These are phyloP conservation scores for Xylaria palmicola DNA, from an alignment of 495 filamentous ascomycete species.

Conservation along the genomic window DNA sequence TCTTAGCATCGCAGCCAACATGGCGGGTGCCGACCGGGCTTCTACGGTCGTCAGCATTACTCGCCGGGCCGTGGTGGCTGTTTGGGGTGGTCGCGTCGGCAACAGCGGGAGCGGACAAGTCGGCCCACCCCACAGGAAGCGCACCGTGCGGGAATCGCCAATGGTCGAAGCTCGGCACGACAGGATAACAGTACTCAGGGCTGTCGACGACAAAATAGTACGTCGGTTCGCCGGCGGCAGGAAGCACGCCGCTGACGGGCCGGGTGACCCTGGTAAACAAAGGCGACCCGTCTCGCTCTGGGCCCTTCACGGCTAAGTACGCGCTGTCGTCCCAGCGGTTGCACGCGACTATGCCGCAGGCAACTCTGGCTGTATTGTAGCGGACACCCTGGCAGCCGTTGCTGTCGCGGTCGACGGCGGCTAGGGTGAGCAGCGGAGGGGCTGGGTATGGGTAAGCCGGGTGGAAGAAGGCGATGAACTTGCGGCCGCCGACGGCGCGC, in stretches of 20 bases:
- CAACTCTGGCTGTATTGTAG: neutral
- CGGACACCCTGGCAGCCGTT: neutral
- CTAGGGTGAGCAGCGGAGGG: neutral
- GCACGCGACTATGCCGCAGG: neutral
- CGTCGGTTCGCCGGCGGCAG: neutral
- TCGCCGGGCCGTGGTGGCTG: neutral
- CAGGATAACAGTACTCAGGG: neutral
- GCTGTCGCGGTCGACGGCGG: neutral
- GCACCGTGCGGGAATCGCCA: slow-evolving; percentile 20
- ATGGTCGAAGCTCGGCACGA: slow-evolving; percentile 21
- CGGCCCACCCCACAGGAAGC: slow-evolving; percentile 3
- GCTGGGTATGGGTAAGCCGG: neutral
- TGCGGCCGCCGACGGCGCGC: neutral
- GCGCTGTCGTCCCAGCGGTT: neutral
- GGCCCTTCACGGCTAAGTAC: neutral
- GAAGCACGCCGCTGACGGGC: neutral
- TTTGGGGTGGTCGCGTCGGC: no score
- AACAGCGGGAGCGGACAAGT: neutral
- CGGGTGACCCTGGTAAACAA: neutral
- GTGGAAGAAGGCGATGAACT: neutral
- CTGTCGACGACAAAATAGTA: neutral
- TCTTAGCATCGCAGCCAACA: no score
- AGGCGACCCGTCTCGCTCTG: neutral
- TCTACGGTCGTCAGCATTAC: neutral
- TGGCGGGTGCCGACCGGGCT: no score